Base-by-base conservation (phyloP, 139 green algal genomes). In the Gonium pectorale region DNA sequence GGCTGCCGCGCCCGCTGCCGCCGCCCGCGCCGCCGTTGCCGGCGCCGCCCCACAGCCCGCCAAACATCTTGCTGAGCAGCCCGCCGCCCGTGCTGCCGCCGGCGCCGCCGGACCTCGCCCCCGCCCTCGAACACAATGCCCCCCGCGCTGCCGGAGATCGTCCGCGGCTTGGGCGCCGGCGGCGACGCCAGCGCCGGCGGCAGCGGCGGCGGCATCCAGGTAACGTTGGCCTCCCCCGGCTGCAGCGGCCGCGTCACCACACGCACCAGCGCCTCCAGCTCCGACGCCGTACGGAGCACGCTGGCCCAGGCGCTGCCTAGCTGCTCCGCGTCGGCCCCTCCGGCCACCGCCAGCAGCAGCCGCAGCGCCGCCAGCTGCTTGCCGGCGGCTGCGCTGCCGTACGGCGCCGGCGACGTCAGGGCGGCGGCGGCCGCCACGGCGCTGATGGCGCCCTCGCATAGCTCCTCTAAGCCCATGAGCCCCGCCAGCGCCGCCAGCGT, bases 231-330 rank as follows among this genome's bases (percentile, higher is more conserved):
- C 67, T 79, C 68, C 29, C 62, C 81, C 4, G 68, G 81, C 68
- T 67, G 54, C 81, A 72, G 41, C 69, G 68, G 68, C 68, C 54
- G 67, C 59, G 67, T 41, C 54, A 92, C 69, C 41, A 67, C 52
- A 9, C 67, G 87, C 62, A 92, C 81, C 35, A 98, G 85, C 5
- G 78, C 86, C 77, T 96, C 91, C 40, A 98, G 90, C n/a, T 89
- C 88, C 51, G 90, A 95, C 4, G 96, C 80, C 31, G 88, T 85
- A 38, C 95, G 89, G 71, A 98, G 90, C 0, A 98, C 75, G 22
- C 94, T 77, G 2, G 94, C 77, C 95, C 95, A 98, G 71, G 84
- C 89, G 51, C 81, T 91, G 73, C 95, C 95, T 37, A 98, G 82
- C 72, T 94, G 66, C 3, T 92, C 91, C 0, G 93, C 94, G 51